Conservation (phyloP, 1,284 basidiomycete species). For the Ceratorhiza oryzae-sativae region DNA sequence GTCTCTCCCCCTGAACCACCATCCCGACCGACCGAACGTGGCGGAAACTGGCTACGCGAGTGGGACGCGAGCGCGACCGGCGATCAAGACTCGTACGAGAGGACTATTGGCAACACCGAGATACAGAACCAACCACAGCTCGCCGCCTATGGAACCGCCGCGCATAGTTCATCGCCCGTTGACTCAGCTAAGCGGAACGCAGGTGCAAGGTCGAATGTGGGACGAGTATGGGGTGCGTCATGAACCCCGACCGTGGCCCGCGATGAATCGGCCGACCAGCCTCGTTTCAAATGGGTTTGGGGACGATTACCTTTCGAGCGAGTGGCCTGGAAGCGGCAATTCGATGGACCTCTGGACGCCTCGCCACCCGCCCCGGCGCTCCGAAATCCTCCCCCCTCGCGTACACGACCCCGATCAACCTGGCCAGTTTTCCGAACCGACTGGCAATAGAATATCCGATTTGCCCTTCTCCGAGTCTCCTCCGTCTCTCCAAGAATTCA, state of each 20-base stretch:
- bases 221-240: conserved; percentile 2
- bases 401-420: not conserved
- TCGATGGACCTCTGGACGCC: conserved; percentile 7
- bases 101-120: conserved; percentile 15
- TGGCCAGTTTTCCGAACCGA: not conserved
- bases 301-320: conserved; percentile 9
- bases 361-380: conserved; percentile 19
- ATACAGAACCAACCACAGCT: not conserved
- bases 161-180: not conserved
- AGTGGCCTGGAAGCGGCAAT: not conserved
- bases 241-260: conserved; percentile 3
- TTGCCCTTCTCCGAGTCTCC: conserved; percentile 23
- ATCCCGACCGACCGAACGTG: not conserved
- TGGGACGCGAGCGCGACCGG: conserved; percentile 29
- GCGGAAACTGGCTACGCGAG: conserved; percentile 28
- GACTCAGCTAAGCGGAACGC: conserved; percentile 22
- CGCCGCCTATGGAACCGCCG: not conserved
- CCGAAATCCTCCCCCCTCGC: conserved; percentile 17
- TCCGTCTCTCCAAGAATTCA: conserved; percentile 32
- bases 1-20: not conserved
- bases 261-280: conserved; percentile 1
- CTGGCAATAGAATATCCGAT: not conserved
- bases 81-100: conserved; percentile 19
- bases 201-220: conserved; percentile 23
- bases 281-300: conserved; percentile 16